These are phyloP conservation scores for Juglanconis juglandina DNA, from an alignment of 2,329 filamentous ascomycete species.

Conservation along the genomic window DNA sequence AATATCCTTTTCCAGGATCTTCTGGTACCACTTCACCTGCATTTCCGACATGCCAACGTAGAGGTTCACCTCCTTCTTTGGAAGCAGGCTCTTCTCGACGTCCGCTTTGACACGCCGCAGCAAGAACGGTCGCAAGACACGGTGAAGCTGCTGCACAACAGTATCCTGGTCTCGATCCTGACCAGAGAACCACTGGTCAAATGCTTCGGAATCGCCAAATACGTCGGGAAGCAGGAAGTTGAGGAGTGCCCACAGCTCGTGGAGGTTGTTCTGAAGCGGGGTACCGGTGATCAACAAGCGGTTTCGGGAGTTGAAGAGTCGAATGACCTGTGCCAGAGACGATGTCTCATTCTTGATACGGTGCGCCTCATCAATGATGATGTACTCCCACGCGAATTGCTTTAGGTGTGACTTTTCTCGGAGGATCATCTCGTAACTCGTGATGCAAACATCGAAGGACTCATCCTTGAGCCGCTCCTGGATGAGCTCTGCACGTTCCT, in stretches of 20 bases:
- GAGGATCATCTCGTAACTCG: conserved; percentile 98
- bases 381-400: conserved; percentile 99
- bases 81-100: conserved; percentile 94
- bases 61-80: conserved; percentile 95
- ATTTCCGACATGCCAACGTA: conserved; percentile 99
- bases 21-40: conserved; percentile 99
- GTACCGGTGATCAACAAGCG: conserved; percentile 94
- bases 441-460: conserved; percentile 96
- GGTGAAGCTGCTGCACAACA: conserved; percentile 92
- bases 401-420: conserved; percentile 91
- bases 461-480: conserved; percentile 88
- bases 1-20: conserved; percentile 98
- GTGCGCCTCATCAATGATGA: conserved; percentile 97
- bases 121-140: conserved; percentile 87
- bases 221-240: conserved; percentile 98
- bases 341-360: conserved; percentile 99
- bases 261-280: conserved; percentile 94
- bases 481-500: conserved; percentile 84
- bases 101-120: conserved; percentile 95
- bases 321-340: conserved; percentile 91
- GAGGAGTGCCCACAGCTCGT: conserved; percentile 94
- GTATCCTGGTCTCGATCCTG: conserved; percentile 90
- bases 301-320: conserved; percentile 92
- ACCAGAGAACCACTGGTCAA: conserved; percentile 95
- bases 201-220: conserved; percentile 93